These are phyloP conservation scores for Spiraea crenata DNA, from an alignment of 331 rosid species.

Conservation along the genomic window DNA sequence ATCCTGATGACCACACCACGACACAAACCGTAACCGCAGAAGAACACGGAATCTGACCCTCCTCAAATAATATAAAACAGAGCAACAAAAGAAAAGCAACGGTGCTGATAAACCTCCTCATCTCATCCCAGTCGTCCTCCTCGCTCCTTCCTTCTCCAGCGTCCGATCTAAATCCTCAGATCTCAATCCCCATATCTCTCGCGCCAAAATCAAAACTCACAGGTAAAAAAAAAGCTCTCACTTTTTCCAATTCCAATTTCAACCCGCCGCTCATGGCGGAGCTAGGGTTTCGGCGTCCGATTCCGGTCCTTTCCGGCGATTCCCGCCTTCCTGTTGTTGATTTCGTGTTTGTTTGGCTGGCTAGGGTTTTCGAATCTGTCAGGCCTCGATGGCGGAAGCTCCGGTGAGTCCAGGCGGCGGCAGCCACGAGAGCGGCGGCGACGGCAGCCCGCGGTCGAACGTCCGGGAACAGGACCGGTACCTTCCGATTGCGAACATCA, in stretches of 20 bases:
- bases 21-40: neutral
- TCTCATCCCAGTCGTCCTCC: conserved; percentile 87
- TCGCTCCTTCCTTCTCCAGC: conserved; percentile 87
- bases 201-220: conserved; percentile 50
- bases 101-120: conserved; percentile 74
- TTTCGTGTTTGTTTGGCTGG: neutral
- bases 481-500: conserved; percentile 89
- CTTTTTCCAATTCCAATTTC: too few relatives aligned
- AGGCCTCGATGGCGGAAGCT: conserved; percentile 57
- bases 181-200: conserved; percentile 52
- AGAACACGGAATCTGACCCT: neutral
- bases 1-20: neutral
- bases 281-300: conserved; percentile 35
- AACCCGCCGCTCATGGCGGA: conserved; percentile 4
- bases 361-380: conserved; percentile 38
- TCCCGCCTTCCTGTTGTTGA: neutral
- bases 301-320: conserved; percentile 28
- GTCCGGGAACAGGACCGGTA: conserved; percentile 90
- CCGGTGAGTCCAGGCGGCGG: conserved; percentile 90
- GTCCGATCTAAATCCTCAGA: conserved; percentile 85
- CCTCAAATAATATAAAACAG: neutral
- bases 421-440: conserved; percentile 90
- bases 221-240: too few relatives aligned
- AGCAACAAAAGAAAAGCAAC: conserved; percentile 54
- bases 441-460: conserved; percentile 85